Conservation (phyloP, 805 yeast genomes). For the Monosporozyma aerobia region DNA sequence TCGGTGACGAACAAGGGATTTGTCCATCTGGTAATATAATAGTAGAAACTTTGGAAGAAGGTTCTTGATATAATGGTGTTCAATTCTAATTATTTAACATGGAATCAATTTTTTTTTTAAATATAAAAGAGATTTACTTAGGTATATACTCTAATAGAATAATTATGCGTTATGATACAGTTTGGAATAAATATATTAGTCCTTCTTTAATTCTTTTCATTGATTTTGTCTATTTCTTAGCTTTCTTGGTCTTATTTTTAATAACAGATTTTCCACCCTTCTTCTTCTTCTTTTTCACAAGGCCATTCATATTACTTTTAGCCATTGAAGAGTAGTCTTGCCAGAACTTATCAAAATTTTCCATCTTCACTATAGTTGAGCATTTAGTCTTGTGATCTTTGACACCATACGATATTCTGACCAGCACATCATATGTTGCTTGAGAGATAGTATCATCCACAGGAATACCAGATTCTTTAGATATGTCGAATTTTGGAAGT, state of each 20-base stretch:
- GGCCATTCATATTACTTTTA: slow-evolving; percentile 64
- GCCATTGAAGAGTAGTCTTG: slow-evolving; percentile 56
- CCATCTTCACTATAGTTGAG: slow-evolving; percentile 62
- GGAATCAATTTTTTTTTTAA: not conserved
- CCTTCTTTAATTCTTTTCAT: not conserved
- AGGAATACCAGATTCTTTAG: slow-evolving; percentile 14
- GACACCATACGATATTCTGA: slow-evolving; percentile 42
- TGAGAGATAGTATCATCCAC: slow-evolving; percentile 17
- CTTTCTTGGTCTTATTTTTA: slow-evolving; percentile 8
- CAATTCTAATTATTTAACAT: not conserved
- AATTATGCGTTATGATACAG: not conserved
- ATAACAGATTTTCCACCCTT: slow-evolving; percentile 31
- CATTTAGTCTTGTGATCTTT: slow-evolving; percentile 41
- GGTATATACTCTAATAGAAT: not conserved
- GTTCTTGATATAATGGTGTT: not conserved
- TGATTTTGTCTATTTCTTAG: slow-evolving; percentile 5
- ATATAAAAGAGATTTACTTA: not conserved
- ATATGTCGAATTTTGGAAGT: slow-evolving; percentile 26
- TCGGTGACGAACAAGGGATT: slow-evolving; percentile 38
- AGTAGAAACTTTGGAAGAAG: slow-evolving; percentile 31
- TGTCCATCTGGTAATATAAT: slow-evolving; percentile 60
- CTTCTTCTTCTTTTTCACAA: slow-evolving; percentile 73
- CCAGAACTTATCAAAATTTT: slow-evolving; percentile 67
- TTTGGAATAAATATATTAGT: not conserved
- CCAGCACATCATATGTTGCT: slow-evolving; percentile 48